These are phyloP conservation scores for Myriosclerotinia scirpicola DNA, from an alignment of 2,329 filamentous ascomycete genomes.

Conservation along the genomic window DNA sequence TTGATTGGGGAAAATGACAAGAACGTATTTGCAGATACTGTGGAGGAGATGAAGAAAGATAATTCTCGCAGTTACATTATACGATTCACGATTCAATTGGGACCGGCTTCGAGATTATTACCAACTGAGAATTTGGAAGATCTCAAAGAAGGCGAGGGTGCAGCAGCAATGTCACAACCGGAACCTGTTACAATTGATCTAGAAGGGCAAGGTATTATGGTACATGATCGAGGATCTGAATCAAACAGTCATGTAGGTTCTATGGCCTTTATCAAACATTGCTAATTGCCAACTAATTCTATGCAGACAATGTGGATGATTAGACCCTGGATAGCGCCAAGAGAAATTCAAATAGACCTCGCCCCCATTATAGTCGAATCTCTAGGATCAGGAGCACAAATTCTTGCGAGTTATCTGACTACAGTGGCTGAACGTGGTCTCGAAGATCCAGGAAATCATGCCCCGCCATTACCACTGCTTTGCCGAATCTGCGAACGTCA, in stretches of 20 bases:
- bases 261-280: slow-evolving; percentile 15
- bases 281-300: slow-evolving; percentile 38
- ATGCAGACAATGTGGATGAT: slow-evolving; percentile 98
- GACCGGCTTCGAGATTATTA: slow-evolving; percentile 65
- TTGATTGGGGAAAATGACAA: slow-evolving; percentile 72
- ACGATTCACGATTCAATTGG: slow-evolving; percentile 72
- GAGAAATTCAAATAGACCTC: slow-evolving; percentile 94
- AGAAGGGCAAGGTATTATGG: slow-evolving; percentile 97
- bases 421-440: slow-evolving; percentile 80
- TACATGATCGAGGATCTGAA: slow-evolving; percentile 85
- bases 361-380: slow-evolving; percentile 88
- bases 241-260: slow-evolving; percentile 83
- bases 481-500: slow-evolving; percentile 97
- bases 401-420: slow-evolving; percentile 91
- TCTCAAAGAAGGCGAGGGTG: slow-evolving; percentile 28
- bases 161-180: slow-evolving; percentile 37
- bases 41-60: slow-evolving; percentile 88
- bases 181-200: slow-evolving; percentile 65
- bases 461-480: slow-evolving; percentile 79
- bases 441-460: slow-evolving; percentile 72
- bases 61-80: slow-evolving; percentile 91
- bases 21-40: slow-evolving; percentile 75
- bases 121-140: slow-evolving; percentile 42
- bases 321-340: slow-evolving; percentile 80
- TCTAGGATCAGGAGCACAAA: slow-evolving; percentile 88